phyloP scores from a whole-genome alignment of 495 filamentous ascomycete species.

The Trichoderma reesei region DNA sequence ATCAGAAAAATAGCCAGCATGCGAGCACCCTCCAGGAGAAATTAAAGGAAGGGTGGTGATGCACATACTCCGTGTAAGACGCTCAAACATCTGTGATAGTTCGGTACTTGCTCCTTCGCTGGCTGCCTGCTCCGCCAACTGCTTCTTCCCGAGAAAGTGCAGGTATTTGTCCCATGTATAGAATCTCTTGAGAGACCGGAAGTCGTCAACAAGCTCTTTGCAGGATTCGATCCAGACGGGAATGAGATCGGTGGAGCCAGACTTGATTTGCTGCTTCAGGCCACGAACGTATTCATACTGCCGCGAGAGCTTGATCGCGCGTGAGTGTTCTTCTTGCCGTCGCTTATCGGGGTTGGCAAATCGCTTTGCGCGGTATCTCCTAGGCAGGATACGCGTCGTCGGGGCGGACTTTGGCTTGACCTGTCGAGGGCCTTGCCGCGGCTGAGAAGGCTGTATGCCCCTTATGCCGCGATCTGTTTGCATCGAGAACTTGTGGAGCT shows the following conservation, averaged over 20 bases:
- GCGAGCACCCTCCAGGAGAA: not conserved
- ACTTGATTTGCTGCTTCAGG: conserved; percentile 39
- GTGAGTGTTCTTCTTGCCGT: conserved; percentile 26
- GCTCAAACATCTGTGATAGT: conserved; percentile 60
- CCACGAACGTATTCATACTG: conserved; percentile 47
- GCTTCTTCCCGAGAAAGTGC: conserved; percentile 55
- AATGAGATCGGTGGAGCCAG: conserved; percentile 43
- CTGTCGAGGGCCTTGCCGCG: not conserved
- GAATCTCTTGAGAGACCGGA: conserved; percentile 64
- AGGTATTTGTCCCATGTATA: conserved; percentile 66
- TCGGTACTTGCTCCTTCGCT: conserved; percentile 46
- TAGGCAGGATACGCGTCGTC: not conserved
- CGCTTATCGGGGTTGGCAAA: conserved; percentile 1
- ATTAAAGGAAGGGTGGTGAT: too few species aligned
- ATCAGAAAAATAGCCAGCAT: conserved; percentile 1
- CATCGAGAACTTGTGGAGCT: conserved; percentile 7
- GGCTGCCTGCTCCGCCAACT: conserved; percentile 36
- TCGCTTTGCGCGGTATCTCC: conserved; percentile 11
- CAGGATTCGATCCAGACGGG: conserved; percentile 67
- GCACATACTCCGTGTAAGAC: conserved; percentile 42
- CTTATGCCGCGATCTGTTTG: not conserved
- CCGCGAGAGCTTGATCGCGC: conserved; percentile 43
- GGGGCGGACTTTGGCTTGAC: not conserved
- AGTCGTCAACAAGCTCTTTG: conserved; percentile 66
- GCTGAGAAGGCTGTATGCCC: not conserved